Base-by-base conservation (phyloP, 352 stramenopile genomes). In the Pythium coloratum region DNA sequence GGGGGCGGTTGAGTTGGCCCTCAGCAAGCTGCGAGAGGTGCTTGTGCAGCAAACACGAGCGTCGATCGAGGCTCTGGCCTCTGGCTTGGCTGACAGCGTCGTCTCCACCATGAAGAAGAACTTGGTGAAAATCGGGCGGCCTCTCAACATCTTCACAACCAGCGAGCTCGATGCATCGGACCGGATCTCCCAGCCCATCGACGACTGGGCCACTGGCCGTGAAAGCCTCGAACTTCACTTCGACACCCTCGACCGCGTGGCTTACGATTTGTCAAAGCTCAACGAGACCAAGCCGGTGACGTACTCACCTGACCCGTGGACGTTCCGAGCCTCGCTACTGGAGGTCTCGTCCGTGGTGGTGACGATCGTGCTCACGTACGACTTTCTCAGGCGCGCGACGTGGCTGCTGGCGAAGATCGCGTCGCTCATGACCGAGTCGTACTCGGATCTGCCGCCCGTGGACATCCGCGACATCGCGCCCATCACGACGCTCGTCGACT, bases 361-460 rank as follows among this genome's bases (percentile, higher is more conserved):
- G 7, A 57, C 50, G 9, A 53, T 68, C 32, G 9, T 68, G 13
- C 20, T 75, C 26, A 60, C 47, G 53, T 67, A 56, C 33, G 64
- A 75, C 42, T 68, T 69, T n/a, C 26, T 73, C 9, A 12, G 9
- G 16, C 67, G 67, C 6, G 34, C 64, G 33, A 46, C 38, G 10
- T 70, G 61, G 58, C 60, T 75, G 30, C 26, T 70, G 3, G 33
- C 50, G 2, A 67, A 61, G 33, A 59, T 71, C 32, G 60, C 80
- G 32, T 64, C 68, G 10, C 63, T 91, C 26, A 75, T 88, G 34
- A 88, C 79, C 0, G 79, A 91, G 51, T 91, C 82, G 49, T 91
- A 88, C 55, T 78, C 76, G 16, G 73, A 80, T 36, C 63, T 91
- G 42, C 67, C 73, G 3, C 69, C 74, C 30, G 65, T 91, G 26